These are phyloP conservation scores for Lepiota brunneoincarnata DNA, from an alignment of 768 basidiomycete species.

Conservation along the genomic window DNA sequence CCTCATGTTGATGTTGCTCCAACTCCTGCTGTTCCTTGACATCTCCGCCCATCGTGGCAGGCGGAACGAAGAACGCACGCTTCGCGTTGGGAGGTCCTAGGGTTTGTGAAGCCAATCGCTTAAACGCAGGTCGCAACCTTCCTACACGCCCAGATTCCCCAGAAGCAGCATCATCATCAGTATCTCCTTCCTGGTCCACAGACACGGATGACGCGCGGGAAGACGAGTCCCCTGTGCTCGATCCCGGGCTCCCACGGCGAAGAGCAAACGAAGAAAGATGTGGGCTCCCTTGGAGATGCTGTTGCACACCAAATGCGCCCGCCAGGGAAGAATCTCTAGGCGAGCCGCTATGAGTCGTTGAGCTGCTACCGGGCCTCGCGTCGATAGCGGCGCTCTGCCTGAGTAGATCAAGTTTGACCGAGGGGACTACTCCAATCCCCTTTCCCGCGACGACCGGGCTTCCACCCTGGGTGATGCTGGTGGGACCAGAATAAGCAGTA, in stretches of 20 bases:
- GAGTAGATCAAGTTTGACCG: conserved; percentile 2
- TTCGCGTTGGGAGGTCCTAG: conserved; percentile 61
- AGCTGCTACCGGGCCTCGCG: conserved; percentile 23
- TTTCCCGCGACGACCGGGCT: conserved; percentile 5
- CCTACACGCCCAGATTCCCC: conserved; percentile 23
- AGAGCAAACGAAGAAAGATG: conserved; percentile 22
- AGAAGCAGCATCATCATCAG: conserved; percentile 15
- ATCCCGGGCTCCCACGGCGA: conserved; percentile 21
- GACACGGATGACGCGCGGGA: conserved; percentile 31
- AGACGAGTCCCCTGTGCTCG: conserved; percentile 12
- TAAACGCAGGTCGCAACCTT: conserved; percentile 59
- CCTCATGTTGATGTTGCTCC: no score
- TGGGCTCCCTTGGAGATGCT: conserved; percentile 5
- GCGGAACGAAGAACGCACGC: background rate
- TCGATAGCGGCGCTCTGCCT: background rate
- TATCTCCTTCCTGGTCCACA: conserved; percentile 22
- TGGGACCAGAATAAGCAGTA: background rate
- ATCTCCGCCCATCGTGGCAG: no score
- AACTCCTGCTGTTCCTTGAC: no score
- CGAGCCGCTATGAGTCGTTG: conserved; percentile 30
- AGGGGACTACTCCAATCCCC: background rate
- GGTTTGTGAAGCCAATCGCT: conserved; percentile 71
- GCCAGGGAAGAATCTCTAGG: conserved; percentile 34
- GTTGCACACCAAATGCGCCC: conserved; percentile 33
- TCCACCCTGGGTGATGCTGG: background rate